Base-by-base conservation (phyloP, 75 land plant species). In the Sequoiadendron giganteum region DNA sequence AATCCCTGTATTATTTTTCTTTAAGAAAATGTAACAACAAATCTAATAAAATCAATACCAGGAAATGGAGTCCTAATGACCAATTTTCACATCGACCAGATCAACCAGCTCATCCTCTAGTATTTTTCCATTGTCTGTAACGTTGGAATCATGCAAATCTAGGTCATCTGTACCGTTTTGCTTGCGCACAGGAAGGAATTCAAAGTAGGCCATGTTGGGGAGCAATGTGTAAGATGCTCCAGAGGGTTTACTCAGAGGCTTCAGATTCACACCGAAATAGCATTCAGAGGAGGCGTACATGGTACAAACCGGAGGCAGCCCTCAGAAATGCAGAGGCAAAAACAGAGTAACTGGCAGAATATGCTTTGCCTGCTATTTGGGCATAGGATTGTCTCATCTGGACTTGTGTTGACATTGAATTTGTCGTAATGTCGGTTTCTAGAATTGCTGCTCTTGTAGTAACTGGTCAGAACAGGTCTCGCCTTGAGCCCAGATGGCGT, bases 221-320 rank as follows among this genome's bases (percentile, higher is more conserved):
- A 96, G 86, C 45, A 96, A 89, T 11, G 97, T 94, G 85, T 90
- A 96, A 2, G 92, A 91, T 1, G 92, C 94, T 14, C 93, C 90
- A 9, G 90, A 86, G 18, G 94, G 94, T 65, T 79, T 87, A 72
- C 90, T 52, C 42, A 90, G 88, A 1, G 95, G 94, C 47, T 86
- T 89, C 19, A 95, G 85, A 87, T 96, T 96, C 86, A 96, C 91
- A 28, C 94, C 97, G 32, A 95, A 91, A 88, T 90, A 95, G 47
- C 95, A 91, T 86, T 96, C 97, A 38, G 97, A 94, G 18, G 95
- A 94, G 18, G 89, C 97, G 86, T 95, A 96, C 89, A 93, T 89
- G 72, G 94, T 91, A 30, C 92, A 94, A 21, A 95, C 90, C 7
- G 95, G 83, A 19, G 97, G 97, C 32, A 95, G 85, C 0, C 15